Evolutionary conservation across 108 stramenopile genomes (phyloP), one percentile per base, ranked within the genome.

Genomic region (Hondaea fermentalgiana): DNA sequence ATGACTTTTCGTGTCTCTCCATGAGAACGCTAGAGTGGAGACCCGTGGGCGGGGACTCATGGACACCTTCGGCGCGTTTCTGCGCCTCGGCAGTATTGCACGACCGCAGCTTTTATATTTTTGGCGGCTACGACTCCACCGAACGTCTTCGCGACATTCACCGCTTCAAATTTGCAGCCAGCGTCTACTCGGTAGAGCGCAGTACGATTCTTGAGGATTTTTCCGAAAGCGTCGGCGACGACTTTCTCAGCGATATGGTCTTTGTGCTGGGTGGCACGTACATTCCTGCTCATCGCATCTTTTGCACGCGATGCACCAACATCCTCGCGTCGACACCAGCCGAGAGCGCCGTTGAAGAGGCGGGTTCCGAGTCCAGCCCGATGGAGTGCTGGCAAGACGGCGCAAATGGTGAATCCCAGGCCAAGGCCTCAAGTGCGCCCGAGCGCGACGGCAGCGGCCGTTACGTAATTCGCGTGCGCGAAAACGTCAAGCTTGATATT

Each of bases 101-200:
- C 89, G 91, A 93, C 76, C 94, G 95, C 45, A 89, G 87, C 53
- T 95, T 98, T 93, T 94, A 96, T 89, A 88, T 97, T 35, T 97
- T 94, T 90, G 97, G 97, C 8, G 97, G 97, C 5, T 83, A 83
- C 51, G 76, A 83, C 51, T 47, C 49, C 51, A 83, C 76, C 5
- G 49, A 83, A 3, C 87, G 87, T 35, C 60, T 49, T 19, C 28
- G 28, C 16, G 88, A 88, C 44, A 72, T 90, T 43, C 88, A 88
- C 35, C 87, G 44, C 42, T 90, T 90, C 57, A 53, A 90, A 12
- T 90, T 90, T 88, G 55, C 53, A 14, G 29, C 90, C 23, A 44
- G 49, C 51, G 16, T 53, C 6, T 83, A 3, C 28, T 23, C 51
- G 45, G 76, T 83, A 6, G 76, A 23, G 4, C 45, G 49, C 49